These are phyloP conservation scores for Coprinopsis sp. DNA, from an alignment of 768 basidiomycete species.

Conservation along the genomic window DNA sequence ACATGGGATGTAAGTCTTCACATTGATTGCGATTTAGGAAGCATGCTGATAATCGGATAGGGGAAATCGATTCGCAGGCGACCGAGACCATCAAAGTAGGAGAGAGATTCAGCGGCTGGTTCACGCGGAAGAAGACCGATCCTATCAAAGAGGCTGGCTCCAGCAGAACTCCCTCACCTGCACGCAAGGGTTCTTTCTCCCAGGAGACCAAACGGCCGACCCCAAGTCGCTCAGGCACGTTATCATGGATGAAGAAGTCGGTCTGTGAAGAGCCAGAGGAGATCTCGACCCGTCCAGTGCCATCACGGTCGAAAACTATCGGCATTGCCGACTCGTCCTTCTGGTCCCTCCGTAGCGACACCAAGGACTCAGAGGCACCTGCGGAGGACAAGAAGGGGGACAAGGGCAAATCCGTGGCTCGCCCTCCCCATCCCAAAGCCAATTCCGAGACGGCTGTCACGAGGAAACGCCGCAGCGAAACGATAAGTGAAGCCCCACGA, in stretches of 20 bases:
- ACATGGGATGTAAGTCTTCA: conserved; percentile 68
- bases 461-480: conserved; percentile 12
- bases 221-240: conserved; percentile 23
- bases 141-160: conserved; percentile 25
- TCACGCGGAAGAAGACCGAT: conserved; percentile 43
- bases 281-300: conserved; percentile 16
- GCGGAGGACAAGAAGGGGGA: conserved; percentile 28
- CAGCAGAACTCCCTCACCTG: conserved; percentile 1
- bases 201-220: conserved; percentile 7
- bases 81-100: conserved; percentile 61
- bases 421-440: conserved; percentile 16
- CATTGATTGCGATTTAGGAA: background rate
- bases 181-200: conserved; percentile 9
- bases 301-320: conserved; percentile 24
- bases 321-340: conserved; percentile 18
- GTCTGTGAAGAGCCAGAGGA: conserved; percentile 29
- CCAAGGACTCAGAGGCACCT: conserved; percentile 14
- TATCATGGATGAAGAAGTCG: conserved; percentile 23
- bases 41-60: conserved; percentile 28
- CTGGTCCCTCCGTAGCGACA: conserved; percentile 25
- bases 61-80: conserved; percentile 58
- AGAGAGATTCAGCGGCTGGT: conserved; percentile 49
- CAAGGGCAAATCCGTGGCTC: background rate
- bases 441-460: conserved; percentile 28
- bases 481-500: conserved; percentile 22